Conservation (phyloP, 106 monocot genomes). For the Platanthera zijinensis region DNA sequence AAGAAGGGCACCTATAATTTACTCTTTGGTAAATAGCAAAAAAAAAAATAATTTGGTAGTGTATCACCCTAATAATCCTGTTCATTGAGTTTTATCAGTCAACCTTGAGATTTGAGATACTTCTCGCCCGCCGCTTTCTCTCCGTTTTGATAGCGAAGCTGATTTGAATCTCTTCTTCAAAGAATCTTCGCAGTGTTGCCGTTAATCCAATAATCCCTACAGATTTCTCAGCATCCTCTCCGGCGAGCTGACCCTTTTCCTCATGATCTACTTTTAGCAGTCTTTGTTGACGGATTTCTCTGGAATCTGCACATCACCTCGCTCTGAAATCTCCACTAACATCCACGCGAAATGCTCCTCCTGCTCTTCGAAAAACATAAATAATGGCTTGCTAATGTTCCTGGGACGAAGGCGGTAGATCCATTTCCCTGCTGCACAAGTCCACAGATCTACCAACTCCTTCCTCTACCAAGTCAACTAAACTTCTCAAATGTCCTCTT, state of each 20-base stretch:
- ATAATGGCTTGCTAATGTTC: neutral
- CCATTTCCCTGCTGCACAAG: neutral
- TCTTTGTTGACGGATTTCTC: neutral
- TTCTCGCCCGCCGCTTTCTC: neutral
- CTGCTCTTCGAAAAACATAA: neutral
- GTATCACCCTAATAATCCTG: too few relatives aligned
- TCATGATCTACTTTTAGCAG: neutral
- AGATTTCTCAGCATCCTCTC: neutral
- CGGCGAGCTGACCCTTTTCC: neutral
- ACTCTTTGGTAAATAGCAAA: too few relatives aligned
- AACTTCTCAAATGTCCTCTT: neutral
- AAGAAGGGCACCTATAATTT: too few relatives aligned
- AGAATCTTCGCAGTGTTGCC: neutral
- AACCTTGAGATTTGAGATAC: too few relatives aligned
- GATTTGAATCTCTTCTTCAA: neutral
- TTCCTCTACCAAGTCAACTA: neutral
- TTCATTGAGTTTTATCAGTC: too few relatives aligned
- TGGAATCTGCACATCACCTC: neutral
- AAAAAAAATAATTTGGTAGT: too few relatives aligned
- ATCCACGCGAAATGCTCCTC: neutral
- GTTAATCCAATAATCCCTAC: neutral
- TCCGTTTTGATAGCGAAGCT: neutral
- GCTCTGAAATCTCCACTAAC: neutral
- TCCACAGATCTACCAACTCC: constrained; percentile 2
- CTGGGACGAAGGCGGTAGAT: neutral